phyloP scores from a whole-genome alignment of 2,329 filamentous ascomycete species.

The Xylaria sp. region DNA sequence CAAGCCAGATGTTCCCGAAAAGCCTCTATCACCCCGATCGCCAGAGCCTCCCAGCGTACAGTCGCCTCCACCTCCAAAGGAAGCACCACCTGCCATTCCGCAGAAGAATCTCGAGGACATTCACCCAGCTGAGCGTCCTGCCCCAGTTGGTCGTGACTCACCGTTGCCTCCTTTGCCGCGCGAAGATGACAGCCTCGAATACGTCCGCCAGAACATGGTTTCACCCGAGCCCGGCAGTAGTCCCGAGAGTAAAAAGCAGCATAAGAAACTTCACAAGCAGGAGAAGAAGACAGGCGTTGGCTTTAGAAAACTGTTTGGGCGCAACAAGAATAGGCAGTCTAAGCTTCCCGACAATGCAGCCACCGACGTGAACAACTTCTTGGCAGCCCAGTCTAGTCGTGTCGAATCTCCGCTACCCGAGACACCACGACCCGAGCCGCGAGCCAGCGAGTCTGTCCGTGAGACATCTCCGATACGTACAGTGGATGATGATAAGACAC shows the following conservation, averaged over 20 bases:
- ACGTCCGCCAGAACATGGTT: constrained; percentile 51
- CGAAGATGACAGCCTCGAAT: constrained; percentile 50
- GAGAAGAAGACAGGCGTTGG: constrained; percentile 50
- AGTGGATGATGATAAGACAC: constrained; percentile 40
- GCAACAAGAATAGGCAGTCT: constrained; percentile 68
- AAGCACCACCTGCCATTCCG: constrained; percentile 42
- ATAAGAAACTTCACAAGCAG: constrained; percentile 67
- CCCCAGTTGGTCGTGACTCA: constrained; percentile 49
- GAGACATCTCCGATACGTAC: constrained; percentile 43
- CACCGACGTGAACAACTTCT: constrained; percentile 62
- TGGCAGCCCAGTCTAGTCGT: constrained; percentile 52
- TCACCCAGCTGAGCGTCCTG: constrained; percentile 51
- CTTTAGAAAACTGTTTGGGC: constrained; percentile 72
- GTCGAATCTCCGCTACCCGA: constrained; percentile 45
- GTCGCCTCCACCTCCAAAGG: constrained; percentile 28
- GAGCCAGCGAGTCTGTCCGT: constrained; percentile 38
- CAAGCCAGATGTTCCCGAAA: constrained; percentile 55
- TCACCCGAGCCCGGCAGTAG: constrained; percentile 56
- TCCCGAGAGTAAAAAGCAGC: constrained; percentile 57
- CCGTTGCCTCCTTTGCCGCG: constrained; percentile 55
- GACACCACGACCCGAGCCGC: constrained; percentile 39
- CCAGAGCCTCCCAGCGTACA: constrained; percentile 47
- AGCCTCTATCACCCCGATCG: constrained; percentile 49
- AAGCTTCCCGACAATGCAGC: constrained; percentile 66
- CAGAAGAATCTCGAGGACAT: constrained; percentile 53